These are phyloP conservation scores for Maudiozyma serrabonitensis DNA, from an alignment of 805 yeast species.

Conservation along the genomic window DNA sequence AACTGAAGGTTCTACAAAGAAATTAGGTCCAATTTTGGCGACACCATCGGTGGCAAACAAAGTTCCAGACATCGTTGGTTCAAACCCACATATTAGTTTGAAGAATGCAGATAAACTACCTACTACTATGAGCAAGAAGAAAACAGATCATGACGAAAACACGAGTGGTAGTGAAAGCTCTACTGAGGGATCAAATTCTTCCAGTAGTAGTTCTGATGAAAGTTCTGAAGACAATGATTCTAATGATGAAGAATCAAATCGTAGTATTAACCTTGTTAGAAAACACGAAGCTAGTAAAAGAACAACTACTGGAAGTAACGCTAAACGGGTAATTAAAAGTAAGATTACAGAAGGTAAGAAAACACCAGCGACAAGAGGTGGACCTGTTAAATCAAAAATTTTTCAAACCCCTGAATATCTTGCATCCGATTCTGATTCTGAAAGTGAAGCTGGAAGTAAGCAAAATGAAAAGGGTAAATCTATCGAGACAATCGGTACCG, in stretches of 20 bases:
- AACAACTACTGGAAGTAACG: neutral
- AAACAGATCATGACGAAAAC: neutral
- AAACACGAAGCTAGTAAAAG: neutral
- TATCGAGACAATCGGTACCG: neutral
- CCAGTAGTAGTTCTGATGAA: neutral
- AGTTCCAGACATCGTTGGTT: neutral
- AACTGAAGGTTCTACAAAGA: neutral
- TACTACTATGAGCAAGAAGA: neutral
- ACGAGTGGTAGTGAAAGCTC: neutral
- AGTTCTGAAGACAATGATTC: neutral
- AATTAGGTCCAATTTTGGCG: neutral
- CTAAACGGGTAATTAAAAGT: neutral
- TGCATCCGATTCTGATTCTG: neutral
- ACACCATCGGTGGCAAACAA: constrained; percentile 1
- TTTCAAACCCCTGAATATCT: constrained; percentile 1
- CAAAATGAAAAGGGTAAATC: neutral
- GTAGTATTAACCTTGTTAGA: neutral
- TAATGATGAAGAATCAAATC: neutral
- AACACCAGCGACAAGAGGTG: neutral
- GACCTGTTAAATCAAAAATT: neutral
- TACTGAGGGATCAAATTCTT: neutral
- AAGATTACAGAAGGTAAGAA: neutral
- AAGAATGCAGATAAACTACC: neutral
- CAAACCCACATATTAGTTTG: neutral
- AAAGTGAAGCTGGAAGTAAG: neutral